Base-by-base conservation (phyloP, 306 rosid species). In the Castanopsis chinensis region DNA sequence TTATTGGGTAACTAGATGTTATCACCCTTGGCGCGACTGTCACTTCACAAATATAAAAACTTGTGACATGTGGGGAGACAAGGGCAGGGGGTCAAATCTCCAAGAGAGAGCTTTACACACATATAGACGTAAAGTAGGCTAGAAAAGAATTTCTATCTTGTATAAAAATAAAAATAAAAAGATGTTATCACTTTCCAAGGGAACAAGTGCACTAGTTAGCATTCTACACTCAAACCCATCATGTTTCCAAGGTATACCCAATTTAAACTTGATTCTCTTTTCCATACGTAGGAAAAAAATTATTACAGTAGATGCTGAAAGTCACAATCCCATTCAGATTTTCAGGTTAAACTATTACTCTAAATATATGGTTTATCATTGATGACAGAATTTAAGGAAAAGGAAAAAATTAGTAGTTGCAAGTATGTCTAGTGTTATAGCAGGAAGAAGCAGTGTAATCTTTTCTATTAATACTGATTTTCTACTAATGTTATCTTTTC, bases 171-270 rank as follows among this genome's bases (percentile, higher is more conserved):
- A 0, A 35, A 35, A 5, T 5, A 33, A 33, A 37, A 2, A 28
- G 2, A 37, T 37, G 71, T 56, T 61, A 76, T 64, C 77, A 71
- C 61, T 78, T 71, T 64, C 54, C 79, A 72, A 58, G 28, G 58
- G 74, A 82, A 72, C 79, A 74, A 49, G 35, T 12, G 33, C 37
- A 57, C 27, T 61, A 21, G 35, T 18, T 64, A 35, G 21, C 30
- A 69, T 69, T 20, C 56, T 5, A 41, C 30, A 35, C 43, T 35
- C 45, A 41, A 30, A 23, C 37, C 27, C 19, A 71, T 37, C 18
- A 32, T 33, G 51, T 18, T 65, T 32, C 13, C 13, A 18, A 67
- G 3, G 0, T 67, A 67, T 7, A 17, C 9, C 23, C 71, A 67
- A 33, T 67, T 8, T 32, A 18, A 6, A 65, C n/a, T 65, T 30